Conservation (phyloP, 202 grass and related monocot species). For the Saccharum hybrid region DNA sequence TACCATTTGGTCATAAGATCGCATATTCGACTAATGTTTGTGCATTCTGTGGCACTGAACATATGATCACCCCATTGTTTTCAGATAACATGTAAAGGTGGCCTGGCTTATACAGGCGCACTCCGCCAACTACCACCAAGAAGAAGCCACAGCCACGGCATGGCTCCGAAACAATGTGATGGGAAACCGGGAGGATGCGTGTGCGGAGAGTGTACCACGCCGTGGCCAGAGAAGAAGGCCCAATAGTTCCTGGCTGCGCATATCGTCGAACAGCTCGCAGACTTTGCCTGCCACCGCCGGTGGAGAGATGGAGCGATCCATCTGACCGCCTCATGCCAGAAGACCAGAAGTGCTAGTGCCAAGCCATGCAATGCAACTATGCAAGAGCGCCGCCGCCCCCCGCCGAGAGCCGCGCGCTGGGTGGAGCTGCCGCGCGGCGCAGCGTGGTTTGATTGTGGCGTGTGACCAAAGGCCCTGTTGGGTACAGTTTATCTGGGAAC, state of each 20-base stretch:
- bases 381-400: neutral
- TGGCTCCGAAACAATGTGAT: neutral
- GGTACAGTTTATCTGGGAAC: no score
- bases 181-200: neutral
- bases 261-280: conserved; percentile 16
- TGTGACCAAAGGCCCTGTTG: neutral
- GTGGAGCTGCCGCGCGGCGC: neutral
- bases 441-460: neutral
- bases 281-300: neutral
- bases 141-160: no score
- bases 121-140: no score
- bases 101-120: no score
- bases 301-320: neutral
- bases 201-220: neutral
- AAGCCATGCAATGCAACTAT: neutral
- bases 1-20: neutral
- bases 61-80: neutral
- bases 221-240: neutral
- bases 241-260: neutral
- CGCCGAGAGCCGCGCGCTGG: neutral
- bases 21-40: no score
- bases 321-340: neutral
- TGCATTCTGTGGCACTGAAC: neutral
- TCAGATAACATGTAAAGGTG: neutral
- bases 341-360: neutral